Percentiles rank a stretch among this genome's conserved stretches.
Conservation (phyloP, 306 rosid genomes). For the Medicago truncatula region MtrunA17r5.0-ANR NC_053044.1:42280501-42281000, state of each 20-base stretch:
- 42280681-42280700: neutral
- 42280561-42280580: too few relatives aligned
- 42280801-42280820: slow-evolving; percentile 12
- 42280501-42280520: too few relatives aligned
- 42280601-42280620: too few relatives aligned
- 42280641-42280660: neutral
- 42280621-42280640: too few relatives aligned
- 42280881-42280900: neutral
- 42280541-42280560: too few relatives aligned
- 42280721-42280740: slow-evolving; percentile 2
- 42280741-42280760: neutral
- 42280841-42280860: slow-evolving; percentile 29
- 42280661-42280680: neutral
- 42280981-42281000: too few relatives aligned
- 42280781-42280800: slow-evolving; percentile 49
- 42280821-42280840: slow-evolving; percentile 1
- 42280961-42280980: too few relatives aligned
- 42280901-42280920: slow-evolving; percentile 10
- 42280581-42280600: too few relatives aligned
- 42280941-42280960: too few relatives aligned
- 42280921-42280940: too few relatives aligned
- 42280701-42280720: slow-evolving; percentile 28
- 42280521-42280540: too few relatives aligned
- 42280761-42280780: slow-evolving; percentile 21
- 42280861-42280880: slow-evolving; percentile 42